Evolutionary conservation across 306 rosid species (phyloP).

Genomic region (Vigna radiata): DNA sequence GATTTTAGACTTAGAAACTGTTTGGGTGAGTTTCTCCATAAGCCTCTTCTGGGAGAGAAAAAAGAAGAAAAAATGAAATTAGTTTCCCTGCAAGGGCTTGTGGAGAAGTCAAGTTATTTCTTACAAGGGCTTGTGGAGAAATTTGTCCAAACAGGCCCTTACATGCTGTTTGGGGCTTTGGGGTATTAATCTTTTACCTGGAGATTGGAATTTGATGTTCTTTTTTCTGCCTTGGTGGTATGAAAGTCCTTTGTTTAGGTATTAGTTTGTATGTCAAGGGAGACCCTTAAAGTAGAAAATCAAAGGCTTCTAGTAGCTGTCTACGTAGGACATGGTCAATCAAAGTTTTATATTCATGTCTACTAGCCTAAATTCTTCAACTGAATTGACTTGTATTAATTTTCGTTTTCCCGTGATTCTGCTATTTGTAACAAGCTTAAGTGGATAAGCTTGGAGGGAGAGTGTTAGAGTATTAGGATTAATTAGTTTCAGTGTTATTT

Average conservation of each 20-base stretch:
- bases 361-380: conserved; percentile 27
- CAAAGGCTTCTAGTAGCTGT: background rate
- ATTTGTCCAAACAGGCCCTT: too few relatives aligned
- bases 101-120: too few relatives aligned
- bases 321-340: background rate
- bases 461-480: background rate
- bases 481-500: background rate
- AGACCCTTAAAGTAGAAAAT: background rate
- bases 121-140: too few relatives aligned
- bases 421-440: conserved; percentile 25
- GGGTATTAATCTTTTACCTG: background rate
- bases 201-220: background rate
- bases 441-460: background rate
- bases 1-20: background rate
- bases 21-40: too few relatives aligned
- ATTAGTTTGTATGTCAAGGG: background rate
- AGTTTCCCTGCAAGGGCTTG: too few relatives aligned
- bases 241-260: background rate
- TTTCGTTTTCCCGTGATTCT: conserved; percentile 11
- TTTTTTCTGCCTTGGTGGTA: background rate
- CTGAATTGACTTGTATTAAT: conserved; percentile 13
- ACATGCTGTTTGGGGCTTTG: background rate
- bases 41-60: too few relatives aligned
- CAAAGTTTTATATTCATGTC: conserved; percentile 14
- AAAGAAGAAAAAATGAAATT: too few relatives aligned